Evolutionary conservation across 23 red algal genomes (phyloP).

Genomic region (Gracilaria domingensis): DNA sequence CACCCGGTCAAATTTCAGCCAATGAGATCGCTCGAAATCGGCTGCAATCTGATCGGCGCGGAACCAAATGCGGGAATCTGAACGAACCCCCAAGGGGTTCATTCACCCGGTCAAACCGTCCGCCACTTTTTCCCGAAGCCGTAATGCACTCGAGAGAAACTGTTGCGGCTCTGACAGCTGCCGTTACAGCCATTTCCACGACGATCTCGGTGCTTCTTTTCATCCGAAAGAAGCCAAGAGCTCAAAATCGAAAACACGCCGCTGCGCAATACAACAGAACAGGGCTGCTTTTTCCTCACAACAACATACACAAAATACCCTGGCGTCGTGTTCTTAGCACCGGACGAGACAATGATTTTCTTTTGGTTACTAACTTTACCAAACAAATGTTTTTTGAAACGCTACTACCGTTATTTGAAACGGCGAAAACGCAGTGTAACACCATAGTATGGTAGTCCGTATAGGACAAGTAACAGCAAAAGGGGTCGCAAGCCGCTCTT

Average conservation of each 20-base stretch:
- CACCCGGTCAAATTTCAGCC: too few relatives aligned
- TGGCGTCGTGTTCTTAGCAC: neutral
- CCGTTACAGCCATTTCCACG: neutral
- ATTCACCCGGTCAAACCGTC: neutral
- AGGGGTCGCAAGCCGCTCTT: constrained; percentile 9
- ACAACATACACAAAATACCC: neutral
- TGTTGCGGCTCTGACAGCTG: neutral
- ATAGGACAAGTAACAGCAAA: neutral
- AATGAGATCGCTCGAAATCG: too few relatives aligned
- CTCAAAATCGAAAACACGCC: neutral
- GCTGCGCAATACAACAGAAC: neutral
- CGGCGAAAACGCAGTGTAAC: neutral
- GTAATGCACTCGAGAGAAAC: neutral
- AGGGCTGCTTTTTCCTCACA: neutral
- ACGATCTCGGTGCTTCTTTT: neutral
- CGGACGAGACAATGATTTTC: neutral
- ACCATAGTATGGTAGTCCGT: constrained; percentile 19
- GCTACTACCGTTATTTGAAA: constrained; percentile 28
- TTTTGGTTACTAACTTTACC: constrained; percentile 19
- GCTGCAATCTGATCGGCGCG: too few relatives aligned
- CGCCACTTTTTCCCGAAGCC: neutral
- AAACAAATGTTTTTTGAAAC: neutral
- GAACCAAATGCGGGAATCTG: neutral
- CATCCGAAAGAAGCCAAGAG: neutral
- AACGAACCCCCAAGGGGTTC: neutral